Evolutionary conservation across 495 filamentous ascomycete genomes (phyloP).

Genomic region (Trichocladium uniseriatum): DNA sequence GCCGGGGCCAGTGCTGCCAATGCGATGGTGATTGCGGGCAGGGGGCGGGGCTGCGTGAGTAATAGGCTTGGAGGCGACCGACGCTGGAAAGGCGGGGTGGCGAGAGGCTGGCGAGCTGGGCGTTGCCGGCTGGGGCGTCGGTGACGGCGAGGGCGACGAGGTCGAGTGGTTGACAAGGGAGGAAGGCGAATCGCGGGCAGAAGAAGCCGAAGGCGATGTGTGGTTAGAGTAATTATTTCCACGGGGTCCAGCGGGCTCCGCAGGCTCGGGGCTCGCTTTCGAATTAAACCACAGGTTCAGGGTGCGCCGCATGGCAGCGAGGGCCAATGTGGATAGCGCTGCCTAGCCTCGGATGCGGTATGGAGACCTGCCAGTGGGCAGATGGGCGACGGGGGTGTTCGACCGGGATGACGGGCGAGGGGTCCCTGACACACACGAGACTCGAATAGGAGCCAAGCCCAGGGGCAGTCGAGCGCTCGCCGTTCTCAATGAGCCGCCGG

Average conservation of each 20-base stretch:
- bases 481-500: too few species aligned
- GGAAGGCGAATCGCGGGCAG: conserved; percentile 24
- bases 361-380: neutral
- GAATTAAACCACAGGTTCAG: conserved; percentile 23
- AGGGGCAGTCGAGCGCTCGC: too few species aligned
- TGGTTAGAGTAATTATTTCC: conserved; percentile 29
- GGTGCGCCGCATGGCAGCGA: conserved; percentile 23
- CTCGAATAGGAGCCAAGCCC: neutral
- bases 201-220: conserved; percentile 21
- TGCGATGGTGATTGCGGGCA: conserved; percentile 1
- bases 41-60: conserved; percentile 19
- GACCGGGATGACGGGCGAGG: too few species aligned
- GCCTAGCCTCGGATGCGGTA: conserved; percentile 14
- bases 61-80: conserved; percentile 26
- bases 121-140: conserved; percentile 34
- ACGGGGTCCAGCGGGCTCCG: conserved; percentile 16
- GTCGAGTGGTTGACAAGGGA: conserved; percentile 26
- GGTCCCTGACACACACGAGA: neutral
- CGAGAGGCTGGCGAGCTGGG: conserved; percentile 27
- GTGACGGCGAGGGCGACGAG: conserved; percentile 27
- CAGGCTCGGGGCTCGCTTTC: conserved; percentile 19
- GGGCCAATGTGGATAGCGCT: conserved; percentile 22
- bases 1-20: conserved; percentile 1
- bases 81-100: conserved; percentile 25
- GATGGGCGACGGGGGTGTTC: neutral